These are phyloP conservation scores for Wallacemonas sp. DNA, from an alignment of 208 protist species.

Conservation along the genomic window DNA sequence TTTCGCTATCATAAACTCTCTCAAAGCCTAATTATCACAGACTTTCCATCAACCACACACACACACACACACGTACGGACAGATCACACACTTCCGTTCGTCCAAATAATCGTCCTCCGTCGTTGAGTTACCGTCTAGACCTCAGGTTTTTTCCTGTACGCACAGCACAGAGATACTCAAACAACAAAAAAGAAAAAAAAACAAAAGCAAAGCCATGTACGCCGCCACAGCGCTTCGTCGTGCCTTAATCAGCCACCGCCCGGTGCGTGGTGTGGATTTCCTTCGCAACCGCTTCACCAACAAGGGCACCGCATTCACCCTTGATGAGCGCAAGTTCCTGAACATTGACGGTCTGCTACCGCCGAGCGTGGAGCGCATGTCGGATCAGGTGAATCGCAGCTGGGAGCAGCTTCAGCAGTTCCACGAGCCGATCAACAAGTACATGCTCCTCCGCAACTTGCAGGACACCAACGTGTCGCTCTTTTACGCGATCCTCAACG, in stretches of 20 bases:
- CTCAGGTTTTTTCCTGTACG: too few relatives aligned
- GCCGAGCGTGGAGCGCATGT: constrained; percentile 43
- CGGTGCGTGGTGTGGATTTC: constrained; percentile 61
- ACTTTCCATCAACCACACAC: too few relatives aligned
- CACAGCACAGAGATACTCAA: too few relatives aligned
- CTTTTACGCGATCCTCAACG: constrained; percentile 46
- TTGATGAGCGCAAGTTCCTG: constrained; percentile 56
- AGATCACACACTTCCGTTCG: too few relatives aligned
- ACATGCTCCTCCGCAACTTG: constrained; percentile 45
- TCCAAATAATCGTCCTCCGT: too few relatives aligned
- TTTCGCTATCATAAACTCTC: constrained; percentile 12
- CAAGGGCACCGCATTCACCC: constrained; percentile 62
- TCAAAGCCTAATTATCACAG: constrained; percentile 14
- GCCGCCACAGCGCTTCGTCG: constrained; percentile 28
- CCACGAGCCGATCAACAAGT: constrained; percentile 46
- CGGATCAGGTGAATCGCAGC: constrained; percentile 51
- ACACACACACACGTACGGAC: too few relatives aligned
- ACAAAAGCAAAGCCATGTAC: constrained; percentile 26
- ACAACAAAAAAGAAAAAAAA: constrained; percentile 9
- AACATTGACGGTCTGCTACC: constrained; percentile 57
- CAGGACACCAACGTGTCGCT: constrained; percentile 51
- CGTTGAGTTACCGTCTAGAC: too few relatives aligned
- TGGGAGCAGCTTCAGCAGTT: constrained; percentile 43
- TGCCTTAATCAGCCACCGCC: constrained; percentile 8
- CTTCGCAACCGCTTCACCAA: constrained; percentile 64